These are phyloP conservation scores for Leucosporidium yakuticum DNA, from an alignment of 768 basidiomycete species.

Conservation along the genomic window DNA sequence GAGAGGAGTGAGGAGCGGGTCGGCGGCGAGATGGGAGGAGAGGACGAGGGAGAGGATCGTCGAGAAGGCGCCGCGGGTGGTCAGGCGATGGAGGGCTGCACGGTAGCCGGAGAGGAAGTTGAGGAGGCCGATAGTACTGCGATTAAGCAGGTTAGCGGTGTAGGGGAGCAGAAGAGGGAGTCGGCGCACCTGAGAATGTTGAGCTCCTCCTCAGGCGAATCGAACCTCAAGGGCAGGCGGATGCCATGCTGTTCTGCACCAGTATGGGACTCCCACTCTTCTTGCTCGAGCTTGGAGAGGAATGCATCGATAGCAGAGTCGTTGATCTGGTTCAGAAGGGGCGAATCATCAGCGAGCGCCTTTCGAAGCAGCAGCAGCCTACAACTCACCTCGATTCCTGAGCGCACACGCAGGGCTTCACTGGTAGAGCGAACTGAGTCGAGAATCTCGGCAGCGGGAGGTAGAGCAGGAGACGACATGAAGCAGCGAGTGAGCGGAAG, in stretches of 20 bases:
- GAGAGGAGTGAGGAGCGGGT: slow-evolving; percentile 54
- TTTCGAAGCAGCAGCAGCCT: too few relatives aligned
- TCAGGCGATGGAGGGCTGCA: slow-evolving; percentile 61
- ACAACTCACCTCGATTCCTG: too few relatives aligned
- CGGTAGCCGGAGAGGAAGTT: slow-evolving; percentile 83
- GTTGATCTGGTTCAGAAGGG: too few relatives aligned
- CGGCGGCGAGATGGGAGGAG: slow-evolving; percentile 57
- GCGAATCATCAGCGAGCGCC: too few relatives aligned
- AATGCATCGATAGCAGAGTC: too few relatives aligned
- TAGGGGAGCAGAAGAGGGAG: not conserved
- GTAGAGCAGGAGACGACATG: too few relatives aligned
- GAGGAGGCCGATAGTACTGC: slow-evolving; percentile 43
- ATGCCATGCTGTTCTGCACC: slow-evolving; percentile 54
- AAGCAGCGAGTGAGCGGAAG: too few relatives aligned
- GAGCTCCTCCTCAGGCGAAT: slow-evolving; percentile 65
- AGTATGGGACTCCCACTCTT: too few relatives aligned
- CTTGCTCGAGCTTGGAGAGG: too few relatives aligned
- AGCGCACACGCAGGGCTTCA: too few relatives aligned
- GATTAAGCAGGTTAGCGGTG: not conserved
- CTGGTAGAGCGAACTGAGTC: too few relatives aligned
- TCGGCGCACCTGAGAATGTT: slow-evolving; percentile 58
- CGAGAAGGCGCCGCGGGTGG: slow-evolving; percentile 77
- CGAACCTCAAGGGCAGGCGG: slow-evolving; percentile 70
- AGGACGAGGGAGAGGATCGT: slow-evolving; percentile 69
- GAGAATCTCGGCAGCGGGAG: too few relatives aligned